These are phyloP conservation scores for bread wheat (Triticum aestivum) DNA, from an alignment of 176 grass and related monocot species.

Conservation along the genomic window IWGSC_CS_RefSeq_v2.1 NC_057806.1:141183117-141183616, in stretches of 20 bases:
- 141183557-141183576: neutral
- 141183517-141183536: constrained; percentile 86
- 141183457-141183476: constrained; percentile 98
- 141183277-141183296: neutral
- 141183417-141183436: constrained; percentile 6
- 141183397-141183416: neutral
- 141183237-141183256: neutral
- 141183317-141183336: neutral
- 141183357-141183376: neutral
- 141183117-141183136: neutral
- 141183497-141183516: constrained; percentile 92
- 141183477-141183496: constrained; percentile 97
- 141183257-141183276: neutral
- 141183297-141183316: constrained; percentile 15
- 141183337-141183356: constrained; percentile 1
- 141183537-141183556: neutral
- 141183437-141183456: constrained; percentile 93
- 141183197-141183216: constrained; percentile 1
- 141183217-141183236: neutral
- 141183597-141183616: constrained; percentile 5
- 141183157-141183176: too few species aligned
- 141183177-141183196: too few species aligned
- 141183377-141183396: neutral
- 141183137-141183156: neutral
- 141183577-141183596: constrained; percentile 1